Conservation (phyloP, 768 basidiomycete genomes). For the Fomitopsis serialis region DNA sequence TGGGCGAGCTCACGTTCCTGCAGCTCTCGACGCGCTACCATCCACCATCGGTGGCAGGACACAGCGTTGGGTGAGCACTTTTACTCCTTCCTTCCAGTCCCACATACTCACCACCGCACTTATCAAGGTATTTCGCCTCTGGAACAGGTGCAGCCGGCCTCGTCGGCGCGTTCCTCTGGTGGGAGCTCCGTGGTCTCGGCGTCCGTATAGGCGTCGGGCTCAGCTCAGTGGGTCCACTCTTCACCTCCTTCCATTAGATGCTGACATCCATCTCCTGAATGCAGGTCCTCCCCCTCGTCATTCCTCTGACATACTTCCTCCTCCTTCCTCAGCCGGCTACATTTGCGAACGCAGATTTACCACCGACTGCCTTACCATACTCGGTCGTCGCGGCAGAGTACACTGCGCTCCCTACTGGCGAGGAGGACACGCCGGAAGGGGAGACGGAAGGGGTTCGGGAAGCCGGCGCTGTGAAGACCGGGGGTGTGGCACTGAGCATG, state of each 20-base stretch:
- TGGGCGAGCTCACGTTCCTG: conserved; percentile 92
- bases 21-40: conserved; percentile 86
- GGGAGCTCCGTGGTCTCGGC: conserved; percentile 83
- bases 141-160: conserved; percentile 95
- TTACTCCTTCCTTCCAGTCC: neutral
- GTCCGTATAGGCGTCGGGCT: conserved; percentile 80
- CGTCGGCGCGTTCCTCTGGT: conserved; percentile 91
- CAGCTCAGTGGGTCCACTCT: conserved; percentile 56
- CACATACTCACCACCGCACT: neutral
- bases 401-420: conserved; percentile 29
- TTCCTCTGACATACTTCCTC: conserved; percentile 72
- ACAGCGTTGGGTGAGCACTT: conserved; percentile 65
- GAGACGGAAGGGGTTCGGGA: conserved; percentile 11
- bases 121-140: conserved; percentile 76
- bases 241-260: neutral
- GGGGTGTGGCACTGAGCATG: conserved; percentile 49
- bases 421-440: conserved; percentile 13
- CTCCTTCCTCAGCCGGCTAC: conserved; percentile 60
- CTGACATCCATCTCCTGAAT: neutral
- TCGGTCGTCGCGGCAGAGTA: conserved; percentile 21
- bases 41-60: conserved; percentile 64
- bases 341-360: conserved; percentile 26
- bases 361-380: conserved; percentile 3
- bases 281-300: conserved; percentile 78
- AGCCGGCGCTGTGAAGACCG: conserved; percentile 14